Conservation (phyloP, 495 filamentous ascomycete genomes). For the Pseudevernia furfuracea region DNA sequence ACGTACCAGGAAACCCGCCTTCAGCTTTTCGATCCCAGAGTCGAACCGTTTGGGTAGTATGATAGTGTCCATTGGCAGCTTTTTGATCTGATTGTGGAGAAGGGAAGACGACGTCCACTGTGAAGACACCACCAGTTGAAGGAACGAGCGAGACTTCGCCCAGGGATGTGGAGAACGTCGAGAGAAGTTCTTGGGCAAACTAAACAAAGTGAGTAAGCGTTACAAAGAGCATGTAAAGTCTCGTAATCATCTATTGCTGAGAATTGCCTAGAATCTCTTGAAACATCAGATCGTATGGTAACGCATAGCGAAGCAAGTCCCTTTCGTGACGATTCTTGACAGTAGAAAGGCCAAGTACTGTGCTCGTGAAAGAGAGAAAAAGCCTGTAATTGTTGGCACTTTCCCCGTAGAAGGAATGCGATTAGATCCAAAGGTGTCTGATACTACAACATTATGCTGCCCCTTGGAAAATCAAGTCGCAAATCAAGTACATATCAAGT, state of each 20-base stretch:
- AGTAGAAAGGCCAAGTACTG: neutral
- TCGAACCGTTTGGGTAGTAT: conserved; percentile 36
- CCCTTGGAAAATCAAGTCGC: neutral
- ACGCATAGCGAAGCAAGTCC: neutral
- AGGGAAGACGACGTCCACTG: conserved; percentile 52
- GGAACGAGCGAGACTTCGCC: conserved; percentile 91
- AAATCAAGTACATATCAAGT: neutral
- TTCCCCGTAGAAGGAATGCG: neutral
- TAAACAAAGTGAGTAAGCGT: conserved; percentile 28
- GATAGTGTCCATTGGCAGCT: conserved; percentile 15
- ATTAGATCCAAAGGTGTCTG: neutral
- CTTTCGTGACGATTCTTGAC: neutral
- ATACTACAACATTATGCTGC: neutral
- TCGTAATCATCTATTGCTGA: neutral
- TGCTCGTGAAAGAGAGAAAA: neutral
- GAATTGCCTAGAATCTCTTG: neutral
- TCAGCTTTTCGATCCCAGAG: conserved; percentile 88
- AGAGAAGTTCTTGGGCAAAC: conserved; percentile 95
- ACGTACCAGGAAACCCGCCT: conserved; percentile 81
- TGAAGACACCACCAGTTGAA: conserved; percentile 75
- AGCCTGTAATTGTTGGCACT: neutral
- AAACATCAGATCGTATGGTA: neutral
- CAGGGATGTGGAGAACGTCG: conserved; percentile 80
- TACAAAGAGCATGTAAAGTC: neutral
- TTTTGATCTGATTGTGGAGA: conserved; percentile 17